Evolutionary conservation across 768 basidiomycete species (phyloP), one percentile per base, ranked within the genome.

Genomic region (Polyporus arcularius): DNA sequence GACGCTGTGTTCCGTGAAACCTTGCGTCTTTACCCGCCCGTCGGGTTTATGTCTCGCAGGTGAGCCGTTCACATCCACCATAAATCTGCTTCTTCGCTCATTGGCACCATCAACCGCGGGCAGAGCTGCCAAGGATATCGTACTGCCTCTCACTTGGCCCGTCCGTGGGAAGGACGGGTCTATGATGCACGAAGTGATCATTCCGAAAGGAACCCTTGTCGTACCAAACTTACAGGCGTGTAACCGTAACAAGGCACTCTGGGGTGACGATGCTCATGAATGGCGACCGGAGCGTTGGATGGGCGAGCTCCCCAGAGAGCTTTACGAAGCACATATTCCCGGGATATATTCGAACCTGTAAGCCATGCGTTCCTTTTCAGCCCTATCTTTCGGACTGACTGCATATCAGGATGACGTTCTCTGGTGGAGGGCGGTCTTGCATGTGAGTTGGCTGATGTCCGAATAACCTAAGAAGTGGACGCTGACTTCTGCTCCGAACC

Each of bases 231-330:
- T 80, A 30, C 62, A 67, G 39, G 70, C 67, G 38, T 69, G 82
- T 26, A 82, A 83, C 61, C 60, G 69, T 8, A 74, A 76, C 4
- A 69, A 72, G 31, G 70, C 65, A 0, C 64, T 79, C 12, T 83
- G 80, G 77, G 82, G 83, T 1, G 54, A 70, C 2, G 75, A 78
- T 35, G 77, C 80, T 4, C 71, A 66, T 18, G 69, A 73, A 39
- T 82, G 80, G 60, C 70, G 70, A 9, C 81, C 80, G 0, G 71
- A 74, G 32, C 73, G 80, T 2, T 82, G 81, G 80, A 56, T 78
- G 10, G 61, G 62, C 8, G 47, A 54, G 3, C 54, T 56, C 14
- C 60, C 60, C 4, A 28, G 12, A 12, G 18, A 10, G 39, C 30
- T 61, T 21, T 28, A 38, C 10, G 60, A 51, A 11, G 60, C 55